Percentiles rank a stretch among this genome's conserved stretches.
Evolutionary conservation across 2,329 filamentous ascomycete genomes (phyloP).

Genomic region (Monilinia vaccinii-corymbosi): DNA sequence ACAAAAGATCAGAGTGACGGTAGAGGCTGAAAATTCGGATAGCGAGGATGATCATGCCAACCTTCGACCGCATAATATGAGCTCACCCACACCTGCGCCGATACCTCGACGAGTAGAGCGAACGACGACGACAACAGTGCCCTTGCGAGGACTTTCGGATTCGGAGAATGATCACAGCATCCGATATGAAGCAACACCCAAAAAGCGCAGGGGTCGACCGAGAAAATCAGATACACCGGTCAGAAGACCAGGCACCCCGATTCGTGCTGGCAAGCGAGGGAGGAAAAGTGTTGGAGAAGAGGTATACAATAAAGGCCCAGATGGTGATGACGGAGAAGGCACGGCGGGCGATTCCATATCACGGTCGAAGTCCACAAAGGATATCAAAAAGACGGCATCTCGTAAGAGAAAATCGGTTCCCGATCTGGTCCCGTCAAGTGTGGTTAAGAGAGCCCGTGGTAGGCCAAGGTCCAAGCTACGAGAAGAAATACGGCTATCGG

Average conservation of each 20-base stretch:
- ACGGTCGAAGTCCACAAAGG: slow-evolving; percentile 23
- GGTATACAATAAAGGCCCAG: slow-evolving; percentile 21
- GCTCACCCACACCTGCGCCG: slow-evolving; percentile 17
- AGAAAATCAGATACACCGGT: slow-evolving; percentile 34
- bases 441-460: slow-evolving; percentile 5
- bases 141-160: slow-evolving; percentile 28
- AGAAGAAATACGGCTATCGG: slow-evolving; percentile 8
- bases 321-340: slow-evolving; percentile 20
- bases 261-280: slow-evolving; percentile 16
- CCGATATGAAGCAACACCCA: slow-evolving; percentile 30
- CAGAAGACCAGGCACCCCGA: slow-evolving; percentile 23
- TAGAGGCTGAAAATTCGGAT: slow-evolving; percentile 28
- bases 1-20: slow-evolving; percentile 30
- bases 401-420: slow-evolving; percentile 7
- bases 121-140: slow-evolving; percentile 28
- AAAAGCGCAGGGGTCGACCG: slow-evolving; percentile 34
- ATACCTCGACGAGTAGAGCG: slow-evolving; percentile 19
- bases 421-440: slow-evolving; percentile 1
- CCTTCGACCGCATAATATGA: slow-evolving; percentile 11
- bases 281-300: slow-evolving; percentile 25
- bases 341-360: slow-evolving; percentile 22
- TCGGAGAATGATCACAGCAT: slow-evolving; percentile 21
- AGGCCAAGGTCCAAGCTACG: slow-evolving; percentile 7
- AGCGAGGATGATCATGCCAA: slow-evolving; percentile 19
- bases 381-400: slow-evolving; percentile 15